These are phyloP conservation scores for Cicer cuneatum DNA, from an alignment of 306 rosid species.

Conservation along the genomic window DNA sequence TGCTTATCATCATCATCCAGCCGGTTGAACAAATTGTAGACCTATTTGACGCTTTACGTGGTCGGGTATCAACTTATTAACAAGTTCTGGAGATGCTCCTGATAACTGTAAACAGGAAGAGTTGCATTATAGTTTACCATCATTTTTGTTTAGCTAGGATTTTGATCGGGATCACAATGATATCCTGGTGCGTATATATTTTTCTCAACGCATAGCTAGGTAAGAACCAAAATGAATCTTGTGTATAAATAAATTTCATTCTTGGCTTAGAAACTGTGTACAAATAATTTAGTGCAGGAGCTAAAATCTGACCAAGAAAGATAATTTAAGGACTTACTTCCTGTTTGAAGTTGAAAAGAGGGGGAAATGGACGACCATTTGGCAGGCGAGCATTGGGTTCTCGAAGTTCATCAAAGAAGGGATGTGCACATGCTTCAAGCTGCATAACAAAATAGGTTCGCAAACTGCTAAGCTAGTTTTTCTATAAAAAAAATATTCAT, in stretches of 20 bases:
- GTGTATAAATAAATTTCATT: neutral
- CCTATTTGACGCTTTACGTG: conserved; percentile 87
- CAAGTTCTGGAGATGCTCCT: conserved; percentile 83
- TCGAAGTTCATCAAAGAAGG: conserved; percentile 95
- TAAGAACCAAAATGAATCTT: neutral
- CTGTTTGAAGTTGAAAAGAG: conserved; percentile 88
- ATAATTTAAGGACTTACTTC: conserved; percentile 62
- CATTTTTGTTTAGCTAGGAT: conserved; percentile 8
- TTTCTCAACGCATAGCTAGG: neutral
- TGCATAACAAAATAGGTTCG: conserved; percentile 52
- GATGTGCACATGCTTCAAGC: conserved; percentile 96
- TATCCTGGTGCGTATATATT: neutral
- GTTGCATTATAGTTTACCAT: conserved; percentile 4
- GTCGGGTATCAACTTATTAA: conserved; percentile 86
- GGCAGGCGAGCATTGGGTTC: conserved; percentile 86
- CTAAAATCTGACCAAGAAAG: neutral
- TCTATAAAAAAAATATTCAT: neutral
- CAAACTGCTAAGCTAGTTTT: conserved; percentile 25
- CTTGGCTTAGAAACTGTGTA: conserved; percentile 1
- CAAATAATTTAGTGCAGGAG: neutral
- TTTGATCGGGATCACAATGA: neutral
- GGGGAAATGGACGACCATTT: conserved; percentile 84
- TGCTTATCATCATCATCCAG: conserved; percentile 62
- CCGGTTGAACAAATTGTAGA: conserved; percentile 57
- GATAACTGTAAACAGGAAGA: conserved; percentile 60